Percentiles rank a stretch among this genome's conserved stretches.
phyloP scores from a whole-genome alignment of 1,139 yeast species.

The Hanseniaspora sp. region DNA sequence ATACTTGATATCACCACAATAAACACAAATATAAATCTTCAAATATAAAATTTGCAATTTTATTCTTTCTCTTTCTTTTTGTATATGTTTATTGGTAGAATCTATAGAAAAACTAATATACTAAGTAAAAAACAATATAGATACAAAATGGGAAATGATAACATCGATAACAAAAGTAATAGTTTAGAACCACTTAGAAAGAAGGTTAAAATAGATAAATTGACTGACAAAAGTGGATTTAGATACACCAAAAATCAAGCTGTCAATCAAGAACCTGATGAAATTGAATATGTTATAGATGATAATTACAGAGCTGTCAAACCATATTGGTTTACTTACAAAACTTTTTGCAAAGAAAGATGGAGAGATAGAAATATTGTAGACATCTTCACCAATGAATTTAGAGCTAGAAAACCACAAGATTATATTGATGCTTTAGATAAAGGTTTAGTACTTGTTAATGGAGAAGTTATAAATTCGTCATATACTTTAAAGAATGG shows the following conservation, averaged over 20 bases:
- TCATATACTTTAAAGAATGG: slow-evolving; percentile 70
- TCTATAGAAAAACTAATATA: background rate
- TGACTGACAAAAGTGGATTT: slow-evolving; percentile 25
- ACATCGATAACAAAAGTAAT: background rate
- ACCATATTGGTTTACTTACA: slow-evolving; percentile 80
- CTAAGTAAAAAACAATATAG: background rate
- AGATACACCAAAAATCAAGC: slow-evolving; percentile 25
- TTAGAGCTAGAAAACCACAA: slow-evolving; percentile 63
- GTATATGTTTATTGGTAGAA: too few relatives aligned
- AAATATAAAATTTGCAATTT: too few relatives aligned
- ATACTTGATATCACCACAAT: too few relatives aligned
- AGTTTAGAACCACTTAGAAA: slow-evolving; percentile 2
- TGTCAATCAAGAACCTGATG: slow-evolving; percentile 28
- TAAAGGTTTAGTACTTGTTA: slow-evolving; percentile 62
- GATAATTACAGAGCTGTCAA: slow-evolving; percentile 60
- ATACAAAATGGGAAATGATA: background rate
- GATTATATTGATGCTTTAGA: slow-evolving; percentile 61
- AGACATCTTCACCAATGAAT: slow-evolving; percentile 74
- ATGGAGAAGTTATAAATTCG: slow-evolving; percentile 50
- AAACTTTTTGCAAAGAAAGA: slow-evolving; percentile 80
- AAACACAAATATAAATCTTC: too few relatives aligned
- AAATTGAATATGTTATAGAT: slow-evolving; percentile 33
- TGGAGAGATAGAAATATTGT: slow-evolving; percentile 76
- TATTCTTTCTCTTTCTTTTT: too few relatives aligned
- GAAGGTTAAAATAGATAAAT: slow-evolving; percentile 7